Conservation (phyloP, 202 grass and related monocot genomes). For the Musa balbisiana region DNA sequence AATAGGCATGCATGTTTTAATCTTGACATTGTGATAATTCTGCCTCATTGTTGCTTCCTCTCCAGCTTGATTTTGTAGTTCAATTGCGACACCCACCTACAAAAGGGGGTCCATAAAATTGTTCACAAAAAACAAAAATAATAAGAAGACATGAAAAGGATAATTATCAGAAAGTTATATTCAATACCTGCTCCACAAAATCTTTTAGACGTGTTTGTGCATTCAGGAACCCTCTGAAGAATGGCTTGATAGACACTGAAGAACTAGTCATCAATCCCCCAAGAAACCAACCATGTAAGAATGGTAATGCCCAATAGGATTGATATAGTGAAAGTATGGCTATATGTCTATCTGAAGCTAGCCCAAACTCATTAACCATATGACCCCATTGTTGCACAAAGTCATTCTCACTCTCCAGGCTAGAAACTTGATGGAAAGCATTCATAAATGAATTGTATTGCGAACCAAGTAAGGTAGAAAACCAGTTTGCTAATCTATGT, state of each 20-base stretch:
- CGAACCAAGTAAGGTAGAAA: constrained; percentile 33
- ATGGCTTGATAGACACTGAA: constrained; percentile 28
- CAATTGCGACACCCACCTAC: constrained; percentile 34
- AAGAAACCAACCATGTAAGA: constrained; percentile 40
- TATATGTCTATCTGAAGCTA: constrained; percentile 36
- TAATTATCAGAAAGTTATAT: not conserved
- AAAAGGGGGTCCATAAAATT: not conserved
- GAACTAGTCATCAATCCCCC: constrained; percentile 28
- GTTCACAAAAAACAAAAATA: not conserved
- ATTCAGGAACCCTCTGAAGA: constrained; percentile 37
- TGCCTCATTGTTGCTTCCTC: constrained; percentile 46
- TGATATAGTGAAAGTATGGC: constrained; percentile 36
- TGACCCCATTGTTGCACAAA: constrained; percentile 38
- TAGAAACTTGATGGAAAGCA: constrained; percentile 36
- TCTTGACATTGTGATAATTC: constrained; percentile 42
- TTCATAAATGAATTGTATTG: constrained; percentile 30
- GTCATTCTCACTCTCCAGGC: constrained; percentile 28
- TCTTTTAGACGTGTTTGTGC: constrained; percentile 37
- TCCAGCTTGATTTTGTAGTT: constrained; percentile 37
- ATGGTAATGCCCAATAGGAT: constrained; percentile 41
- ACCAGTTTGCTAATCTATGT: constrained; percentile 39
- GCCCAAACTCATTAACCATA: constrained; percentile 41
- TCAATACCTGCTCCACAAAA: constrained; percentile 40
- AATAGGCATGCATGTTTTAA: constrained; percentile 50
- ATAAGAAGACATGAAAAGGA: not conserved